A percentile compares a stretch with the other conserved stretches of the same genome.
Conservation (phyloP, 2,329 filamentous ascomycete genomes). For the Chrysoporthe puriensis region DNA sequence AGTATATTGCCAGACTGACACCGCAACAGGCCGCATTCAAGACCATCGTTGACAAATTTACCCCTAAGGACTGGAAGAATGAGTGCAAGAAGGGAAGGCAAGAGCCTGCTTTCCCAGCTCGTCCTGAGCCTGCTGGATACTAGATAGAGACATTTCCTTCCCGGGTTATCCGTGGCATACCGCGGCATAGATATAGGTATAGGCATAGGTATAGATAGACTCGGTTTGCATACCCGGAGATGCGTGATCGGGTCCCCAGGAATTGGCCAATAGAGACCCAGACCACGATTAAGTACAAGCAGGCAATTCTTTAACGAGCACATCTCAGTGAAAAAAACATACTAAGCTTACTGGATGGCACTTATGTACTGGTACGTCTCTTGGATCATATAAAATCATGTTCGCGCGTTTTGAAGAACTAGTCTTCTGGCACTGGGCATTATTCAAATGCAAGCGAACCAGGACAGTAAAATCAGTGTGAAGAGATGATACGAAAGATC, state of each 20-base stretch:
- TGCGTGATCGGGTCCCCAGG: not conserved
- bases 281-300: too few relatives aligned
- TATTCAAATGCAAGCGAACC: not conserved
- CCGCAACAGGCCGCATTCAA: constrained; percentile 78
- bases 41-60: constrained; percentile 86
- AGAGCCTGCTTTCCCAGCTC: constrained; percentile 49
- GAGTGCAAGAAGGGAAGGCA: constrained; percentile 53
- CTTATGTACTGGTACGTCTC: not conserved
- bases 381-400: not conserved
- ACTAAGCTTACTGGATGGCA: not conserved
- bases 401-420: not conserved
- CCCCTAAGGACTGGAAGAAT: constrained; percentile 74
- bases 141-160: constrained; percentile 32
- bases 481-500: too few relatives aligned
- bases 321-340: not conserved
- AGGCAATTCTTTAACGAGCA: not conserved
- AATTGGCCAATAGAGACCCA: not conserved
- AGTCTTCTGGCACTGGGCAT: not conserved
- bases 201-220: not conserved
- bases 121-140: constrained; percentile 57
- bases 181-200: not conserved
- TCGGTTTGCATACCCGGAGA: not conserved
- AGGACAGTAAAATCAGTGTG: too few relatives aligned
- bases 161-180: not conserved
- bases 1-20: constrained; percentile 20